Conservation (phyloP, 23 red algal genomes). For the Rhodosorus marinus region DNA sequence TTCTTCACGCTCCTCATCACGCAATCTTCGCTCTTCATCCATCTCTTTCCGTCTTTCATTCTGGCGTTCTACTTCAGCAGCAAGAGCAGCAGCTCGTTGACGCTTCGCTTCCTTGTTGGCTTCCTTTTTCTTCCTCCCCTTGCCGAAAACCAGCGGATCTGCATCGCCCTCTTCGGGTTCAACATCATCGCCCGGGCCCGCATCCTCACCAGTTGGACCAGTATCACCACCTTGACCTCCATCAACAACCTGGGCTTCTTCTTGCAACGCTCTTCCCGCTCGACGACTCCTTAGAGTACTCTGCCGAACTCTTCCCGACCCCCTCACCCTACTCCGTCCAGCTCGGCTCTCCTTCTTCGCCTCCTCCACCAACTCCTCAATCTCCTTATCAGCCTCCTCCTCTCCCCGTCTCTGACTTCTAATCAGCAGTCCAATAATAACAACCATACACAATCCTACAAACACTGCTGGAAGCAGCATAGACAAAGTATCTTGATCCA, state of each 20-base stretch:
- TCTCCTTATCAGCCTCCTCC: neutral
- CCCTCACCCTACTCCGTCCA: neutral
- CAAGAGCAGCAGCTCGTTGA: slow-evolving; percentile 12
- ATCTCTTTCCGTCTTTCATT: slow-evolving; percentile 10
- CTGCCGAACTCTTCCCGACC: neutral
- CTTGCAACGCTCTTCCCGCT: neutral
- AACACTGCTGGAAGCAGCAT: no score
- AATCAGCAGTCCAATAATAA: neutral
- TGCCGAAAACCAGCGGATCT: neutral
- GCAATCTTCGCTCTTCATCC: slow-evolving; percentile 5
- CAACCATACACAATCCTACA: no score
- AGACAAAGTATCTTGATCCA: no score
- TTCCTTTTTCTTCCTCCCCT: slow-evolving; percentile 47
- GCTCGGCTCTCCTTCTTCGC: neutral
- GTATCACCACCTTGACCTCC: neutral
- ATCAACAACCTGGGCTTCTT: neutral
- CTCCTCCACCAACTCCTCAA: neutral
- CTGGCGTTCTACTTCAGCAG: slow-evolving; percentile 4
- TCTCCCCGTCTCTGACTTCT: neutral
- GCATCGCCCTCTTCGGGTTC: neutral
- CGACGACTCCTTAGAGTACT: neutral
- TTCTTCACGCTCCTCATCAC: slow-evolving; percentile 3
- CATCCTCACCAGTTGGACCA: neutral
- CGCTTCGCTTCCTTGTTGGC: slow-evolving; percentile 29
- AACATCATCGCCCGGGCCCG: neutral